Percentiles rank a stretch among this genome's conserved stretches.
Conservation (phyloP, 345 rosid species). For the Melaleuca quinquenervia region DNA sequence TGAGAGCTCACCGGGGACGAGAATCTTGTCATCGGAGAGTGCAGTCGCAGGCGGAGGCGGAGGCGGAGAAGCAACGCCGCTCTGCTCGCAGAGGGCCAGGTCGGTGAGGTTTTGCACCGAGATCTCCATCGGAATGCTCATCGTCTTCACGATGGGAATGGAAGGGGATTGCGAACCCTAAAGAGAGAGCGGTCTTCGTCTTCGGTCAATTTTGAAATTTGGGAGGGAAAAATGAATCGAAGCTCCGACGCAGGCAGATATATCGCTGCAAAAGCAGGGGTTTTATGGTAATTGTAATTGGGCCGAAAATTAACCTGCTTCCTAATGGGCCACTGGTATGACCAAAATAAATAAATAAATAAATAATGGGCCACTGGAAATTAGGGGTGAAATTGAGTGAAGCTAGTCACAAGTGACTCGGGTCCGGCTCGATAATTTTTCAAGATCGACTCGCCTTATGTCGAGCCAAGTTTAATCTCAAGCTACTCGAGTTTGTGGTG, state of each 20-base stretch:
- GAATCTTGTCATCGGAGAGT: constrained; percentile 30
- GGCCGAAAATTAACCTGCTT: background rate
- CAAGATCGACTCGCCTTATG: background rate
- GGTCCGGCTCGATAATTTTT: background rate
- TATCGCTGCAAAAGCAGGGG: background rate
- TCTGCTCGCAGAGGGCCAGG: constrained; percentile 14
- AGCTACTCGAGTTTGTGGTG: background rate
- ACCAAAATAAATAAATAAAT: too few species aligned
- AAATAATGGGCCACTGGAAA: background rate
- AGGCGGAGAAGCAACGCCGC: constrained; percentile 18
- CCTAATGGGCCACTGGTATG: background rate
- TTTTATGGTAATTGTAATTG: background rate
- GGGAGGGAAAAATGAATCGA: background rate
- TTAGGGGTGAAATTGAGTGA: background rate
- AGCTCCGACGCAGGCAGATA: background rate
- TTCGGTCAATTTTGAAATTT: background rate
- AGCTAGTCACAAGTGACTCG: background rate
- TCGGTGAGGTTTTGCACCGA: constrained; percentile 15
- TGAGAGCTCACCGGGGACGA: constrained; percentile 48
- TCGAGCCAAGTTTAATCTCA: background rate
- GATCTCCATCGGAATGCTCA: constrained; percentile 69
- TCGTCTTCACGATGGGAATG: constrained; percentile 1
- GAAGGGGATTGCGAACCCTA: background rate
- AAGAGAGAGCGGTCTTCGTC: background rate
- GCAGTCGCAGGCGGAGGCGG: background rate